Evolutionary conservation across 1,284 basidiomycete genomes (phyloP), one percentile per base, ranked within the genome.

Genomic region (Fomitopsis betulina): DNA sequence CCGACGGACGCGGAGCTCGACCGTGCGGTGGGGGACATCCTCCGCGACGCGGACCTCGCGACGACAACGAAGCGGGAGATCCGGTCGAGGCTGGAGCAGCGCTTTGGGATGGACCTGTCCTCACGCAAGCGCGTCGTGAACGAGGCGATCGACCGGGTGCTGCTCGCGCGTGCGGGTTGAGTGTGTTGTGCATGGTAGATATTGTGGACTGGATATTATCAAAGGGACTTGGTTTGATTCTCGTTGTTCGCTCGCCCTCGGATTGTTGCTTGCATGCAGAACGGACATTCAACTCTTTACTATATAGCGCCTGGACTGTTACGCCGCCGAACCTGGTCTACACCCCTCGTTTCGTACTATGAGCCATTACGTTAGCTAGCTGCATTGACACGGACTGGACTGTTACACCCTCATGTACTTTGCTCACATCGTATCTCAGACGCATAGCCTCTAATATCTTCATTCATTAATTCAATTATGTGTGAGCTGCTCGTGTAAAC

Each of bases 11-110:
- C 73, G 3, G 90, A 93, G 54, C 77, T 96, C 15, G 90, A 94
- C 60, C 75, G 74, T 9, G 84, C 84, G 4, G 87, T 96, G 3
- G 79, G 87, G 58, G 79, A 85, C 33, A 81, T 96, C 42, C 77
- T 96, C 57, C 79, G 79, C 19, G 76, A 77, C 23, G 93, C 93
- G 0, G 93, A 97, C 73, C 77, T 97, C 56, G 93, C 94, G 68
- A 86, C 85, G 21, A 82, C 96, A 58, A 96, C 94, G 53, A 97
- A 97, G 78, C 86, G 94, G 64, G 89, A 89, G 64, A 88, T 98
- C 56, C 83, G 95, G 52, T 80, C 85, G 59, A 85, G 87, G 67
- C 76, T 98, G 53, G 92, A 96, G 73, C 84, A 86, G 59, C 81
- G 82, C 63, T 95, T 88, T 68, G 86, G 85, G 30, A 83, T 85